These are phyloP conservation scores for Schrenkiella parvula DNA, from an alignment of 345 rosid species.

Conservation along the genomic window DNA sequence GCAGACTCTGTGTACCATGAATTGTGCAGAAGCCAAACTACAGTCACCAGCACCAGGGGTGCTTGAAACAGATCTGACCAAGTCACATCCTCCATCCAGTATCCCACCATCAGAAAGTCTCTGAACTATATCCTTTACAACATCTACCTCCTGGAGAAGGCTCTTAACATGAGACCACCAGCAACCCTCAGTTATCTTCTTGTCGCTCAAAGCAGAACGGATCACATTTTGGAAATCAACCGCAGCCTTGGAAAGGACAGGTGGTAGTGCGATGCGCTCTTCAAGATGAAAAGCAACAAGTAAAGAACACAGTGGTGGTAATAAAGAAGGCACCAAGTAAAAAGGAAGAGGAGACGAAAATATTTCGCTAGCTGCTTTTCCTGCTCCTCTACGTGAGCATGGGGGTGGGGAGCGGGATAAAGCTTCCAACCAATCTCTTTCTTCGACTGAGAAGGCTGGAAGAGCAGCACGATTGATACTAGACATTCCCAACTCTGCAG, in stretches of 20 bases:
- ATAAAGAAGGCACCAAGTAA: slow-evolving; percentile 73
- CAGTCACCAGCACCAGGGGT: slow-evolving; percentile 35
- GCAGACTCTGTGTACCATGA: slow-evolving; percentile 29
- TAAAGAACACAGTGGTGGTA: slow-evolving; percentile 62
- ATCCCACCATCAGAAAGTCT: slow-evolving; percentile 59
- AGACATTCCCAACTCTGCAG: slow-evolving; percentile 55
- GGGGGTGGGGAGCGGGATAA: slow-evolving; percentile 87
- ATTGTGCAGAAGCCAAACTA: slow-evolving; percentile 32
- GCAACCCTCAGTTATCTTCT: slow-evolving; percentile 42
- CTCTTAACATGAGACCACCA: slow-evolving; percentile 67
- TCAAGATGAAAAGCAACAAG: slow-evolving; percentile 75
- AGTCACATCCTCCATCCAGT: slow-evolving; percentile 46
- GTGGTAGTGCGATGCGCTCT: slow-evolving; percentile 79
- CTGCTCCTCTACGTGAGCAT: slow-evolving; percentile 94
- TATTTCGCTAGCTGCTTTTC: slow-evolving; percentile 76
- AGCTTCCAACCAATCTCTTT: slow-evolving; percentile 96
- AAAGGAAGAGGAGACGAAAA: slow-evolving; percentile 78
- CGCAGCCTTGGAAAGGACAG: slow-evolving; percentile 63
- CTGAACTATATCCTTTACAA: slow-evolving; percentile 53
- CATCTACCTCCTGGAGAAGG: slow-evolving; percentile 59
- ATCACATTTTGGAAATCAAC: slow-evolving; percentile 51
- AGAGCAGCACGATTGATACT: slow-evolving; percentile 61
- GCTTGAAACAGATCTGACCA: slow-evolving; percentile 38
- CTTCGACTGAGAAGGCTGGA: slow-evolving; percentile 77
- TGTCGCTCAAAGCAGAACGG: slow-evolving; percentile 51